phyloP scores from a whole-genome alignment of 2,329 filamentous ascomycete species.

The Monilinia vaccinii-corymbosi region DNA sequence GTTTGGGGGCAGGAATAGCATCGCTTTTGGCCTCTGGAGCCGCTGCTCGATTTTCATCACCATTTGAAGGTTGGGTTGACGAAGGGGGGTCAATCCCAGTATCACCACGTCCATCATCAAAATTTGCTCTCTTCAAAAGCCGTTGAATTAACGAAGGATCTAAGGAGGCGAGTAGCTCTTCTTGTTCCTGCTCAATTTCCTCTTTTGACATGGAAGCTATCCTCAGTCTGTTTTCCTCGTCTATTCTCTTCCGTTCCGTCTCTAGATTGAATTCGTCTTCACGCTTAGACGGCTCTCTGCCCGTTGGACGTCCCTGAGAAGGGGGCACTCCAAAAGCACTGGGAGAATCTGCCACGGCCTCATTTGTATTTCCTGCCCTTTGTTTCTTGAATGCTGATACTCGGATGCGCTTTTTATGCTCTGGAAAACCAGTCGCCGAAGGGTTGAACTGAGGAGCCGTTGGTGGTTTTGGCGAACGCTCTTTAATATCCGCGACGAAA shows the following conservation, averaged over 20 bases:
- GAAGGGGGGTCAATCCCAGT: slow-evolving; percentile 22
- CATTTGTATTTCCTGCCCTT: slow-evolving; percentile 28
- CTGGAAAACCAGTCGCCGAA: slow-evolving; percentile 69
- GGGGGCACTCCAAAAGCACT: slow-evolving; percentile 17
- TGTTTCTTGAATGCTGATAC: slow-evolving; percentile 75
- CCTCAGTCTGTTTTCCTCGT: slow-evolving; percentile 68
- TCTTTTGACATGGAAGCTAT: slow-evolving; percentile 69
- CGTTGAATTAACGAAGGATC: slow-evolving; percentile 68
- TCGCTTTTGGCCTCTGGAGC: neutral
- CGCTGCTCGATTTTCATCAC: neutral
- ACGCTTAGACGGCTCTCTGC: slow-evolving; percentile 18
- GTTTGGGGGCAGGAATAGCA: slow-evolving; percentile 18
- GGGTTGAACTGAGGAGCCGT: slow-evolving; percentile 50
- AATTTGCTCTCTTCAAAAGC: slow-evolving; percentile 43
- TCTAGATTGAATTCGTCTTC: slow-evolving; percentile 29
- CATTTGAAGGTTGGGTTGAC: neutral
- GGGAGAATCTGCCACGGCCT: slow-evolving; percentile 10
- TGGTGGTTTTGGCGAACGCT: slow-evolving; percentile 60
- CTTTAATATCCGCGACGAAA: slow-evolving; percentile 66
- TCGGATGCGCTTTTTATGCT: slow-evolving; percentile 67
- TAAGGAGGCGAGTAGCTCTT: slow-evolving; percentile 70
- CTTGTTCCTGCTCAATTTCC: slow-evolving; percentile 72
- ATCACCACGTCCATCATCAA: slow-evolving; percentile 29
- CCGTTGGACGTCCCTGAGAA: slow-evolving; percentile 14
- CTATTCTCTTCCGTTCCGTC: slow-evolving; percentile 63